Evolutionary conservation across 257 asterid genomes (phyloP), one percentile per base, ranked within the genome.

Genomic region (Voacanga thouarsii): DNA sequence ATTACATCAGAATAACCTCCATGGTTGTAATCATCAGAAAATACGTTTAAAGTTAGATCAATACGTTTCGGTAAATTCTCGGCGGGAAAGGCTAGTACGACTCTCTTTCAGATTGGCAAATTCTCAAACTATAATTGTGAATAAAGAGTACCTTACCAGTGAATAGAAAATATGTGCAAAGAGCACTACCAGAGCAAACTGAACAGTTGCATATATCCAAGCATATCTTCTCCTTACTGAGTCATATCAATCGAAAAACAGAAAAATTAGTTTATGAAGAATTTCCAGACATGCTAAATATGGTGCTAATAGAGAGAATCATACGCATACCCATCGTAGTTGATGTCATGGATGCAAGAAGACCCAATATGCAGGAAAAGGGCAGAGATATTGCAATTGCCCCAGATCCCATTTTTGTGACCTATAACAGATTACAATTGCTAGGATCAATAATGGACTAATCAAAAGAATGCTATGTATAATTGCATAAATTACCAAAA

Each of bases 371-470:
- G 88, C 97, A 93, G 56, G 99, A 91, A 84, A 95, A 91, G 6
- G 98, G 99, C 77, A 95, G 89, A 47, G 99, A 93, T 86, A 93
- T 87, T 51, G 97, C 97, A 14, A 95, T 95, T 65, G 99, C 98
- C 45, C 94, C 91, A 7, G 99, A 90, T 76, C 97, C 94, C 97
- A 93, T 78, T 80, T 78, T 90, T 28, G 69, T 65, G 28, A 93
- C 97, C 99, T 93, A 84, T 83, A 28, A 79, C 67, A 66, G 28
- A 39, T 12, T 75, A 28, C 28, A 67, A 23, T 41, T 70, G 33
- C 77, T 57, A 71, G 78, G 39, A 68, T 39, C 59, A 75, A 28
- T 18, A 68, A 53, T 33, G 44, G n/a, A 72, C 45, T 18, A 41
- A 4, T 72, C 68, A 10, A 82, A 79, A 57, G 23, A 33, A 67